Percentiles rank a stretch among this genome's conserved stretches.
Evolutionary conservation across 108 stramenopile species (phyloP).

Genomic region (Nitzschia inconspicua): DNA sequence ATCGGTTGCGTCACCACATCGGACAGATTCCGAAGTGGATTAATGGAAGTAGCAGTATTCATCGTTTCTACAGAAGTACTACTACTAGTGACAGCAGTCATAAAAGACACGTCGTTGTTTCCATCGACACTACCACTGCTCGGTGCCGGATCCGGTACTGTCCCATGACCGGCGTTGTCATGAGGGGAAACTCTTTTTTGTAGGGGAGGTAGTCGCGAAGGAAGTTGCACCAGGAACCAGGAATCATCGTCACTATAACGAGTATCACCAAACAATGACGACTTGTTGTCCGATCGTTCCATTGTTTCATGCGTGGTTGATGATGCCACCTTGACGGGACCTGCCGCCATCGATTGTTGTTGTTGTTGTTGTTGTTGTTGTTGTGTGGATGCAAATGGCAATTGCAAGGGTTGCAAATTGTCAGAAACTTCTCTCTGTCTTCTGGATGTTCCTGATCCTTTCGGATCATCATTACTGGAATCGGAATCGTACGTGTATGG

Average conservation of each 20-base stretch:
- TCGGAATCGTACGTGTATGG: conserved; percentile 72
- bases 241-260: conserved; percentile 12
- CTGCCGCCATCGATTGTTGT: too few relatives aligned
- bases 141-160: conserved; percentile 1
- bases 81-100: neutral
- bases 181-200: neutral
- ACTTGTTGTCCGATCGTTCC: neutral
- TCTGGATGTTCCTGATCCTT: too few relatives aligned
- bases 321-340: neutral
- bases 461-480: conserved; percentile 72
- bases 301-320: neutral
- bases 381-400: conserved; percentile 14
- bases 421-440: conserved; percentile 10
- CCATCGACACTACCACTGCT: neutral
- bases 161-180: conserved; percentile 5
- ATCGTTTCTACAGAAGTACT: too few relatives aligned
- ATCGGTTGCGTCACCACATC: conserved; percentile 40
- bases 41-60: too few relatives aligned
- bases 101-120: conserved; percentile 1
- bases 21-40: conserved; percentile 9
- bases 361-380: too few relatives aligned
- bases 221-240: conserved; percentile 62
- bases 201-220: conserved; percentile 53
- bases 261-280: conserved; percentile 17
- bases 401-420: conserved; percentile 18